Conservation (phyloP, 176 grass and related monocot genomes). For the Dactylis glomerata region DNA sequence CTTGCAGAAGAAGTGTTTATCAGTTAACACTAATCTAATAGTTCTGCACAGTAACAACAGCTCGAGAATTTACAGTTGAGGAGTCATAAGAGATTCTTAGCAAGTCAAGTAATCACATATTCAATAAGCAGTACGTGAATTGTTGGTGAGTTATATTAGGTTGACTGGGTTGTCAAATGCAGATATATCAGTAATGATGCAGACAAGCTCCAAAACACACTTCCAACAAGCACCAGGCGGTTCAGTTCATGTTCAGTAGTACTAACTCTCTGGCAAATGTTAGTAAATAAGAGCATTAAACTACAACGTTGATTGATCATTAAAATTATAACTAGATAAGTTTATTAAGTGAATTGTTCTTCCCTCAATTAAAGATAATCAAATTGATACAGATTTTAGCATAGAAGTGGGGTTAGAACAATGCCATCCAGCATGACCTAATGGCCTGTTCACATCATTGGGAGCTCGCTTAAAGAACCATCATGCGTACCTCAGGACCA, state of each 20-base stretch:
- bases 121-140: not conserved
- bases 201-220: not conserved
- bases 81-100: slow-evolving; percentile 3
- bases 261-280: not conserved
- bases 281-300: slow-evolving; percentile 11
- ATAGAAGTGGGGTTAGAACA: slow-evolving; percentile 1
- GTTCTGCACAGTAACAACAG: slow-evolving; percentile 6
- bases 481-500: slow-evolving; percentile 59
- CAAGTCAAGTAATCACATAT: not conserved
- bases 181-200: not conserved
- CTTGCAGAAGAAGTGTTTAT: not conserved
- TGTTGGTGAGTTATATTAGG: slow-evolving; percentile 1
- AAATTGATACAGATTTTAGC: not conserved
- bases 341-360: not conserved
- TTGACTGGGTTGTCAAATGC: not conserved
- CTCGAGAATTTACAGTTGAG: not conserved
- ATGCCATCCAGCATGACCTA: not conserved
- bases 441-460: not conserved
- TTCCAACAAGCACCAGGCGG: not conserved
- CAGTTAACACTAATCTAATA: not conserved
- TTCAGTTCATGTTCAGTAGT: not conserved
- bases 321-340: not conserved
- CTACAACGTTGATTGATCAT: not conserved
- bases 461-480: not conserved
- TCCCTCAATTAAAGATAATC: not conserved